Evolutionary conservation across 2,329 filamentous ascomycete genomes (phyloP).

Genomic region (Emmonsia crescens): DNA sequence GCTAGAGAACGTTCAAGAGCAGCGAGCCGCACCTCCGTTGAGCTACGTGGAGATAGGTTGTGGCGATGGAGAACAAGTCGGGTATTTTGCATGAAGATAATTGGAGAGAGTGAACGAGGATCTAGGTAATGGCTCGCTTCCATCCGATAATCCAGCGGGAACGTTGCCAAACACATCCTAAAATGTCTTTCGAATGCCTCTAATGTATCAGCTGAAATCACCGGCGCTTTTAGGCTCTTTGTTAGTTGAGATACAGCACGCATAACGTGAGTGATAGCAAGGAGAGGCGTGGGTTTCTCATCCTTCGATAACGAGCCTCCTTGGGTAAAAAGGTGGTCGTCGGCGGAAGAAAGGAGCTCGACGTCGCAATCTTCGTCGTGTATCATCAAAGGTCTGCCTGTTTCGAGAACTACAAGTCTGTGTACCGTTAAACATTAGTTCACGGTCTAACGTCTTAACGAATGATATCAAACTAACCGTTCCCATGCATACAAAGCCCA

Average conservation of each 20-base stretch:
- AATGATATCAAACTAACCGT: slow-evolving; percentile 41
- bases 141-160: slow-evolving; percentile 64
- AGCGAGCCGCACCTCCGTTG: slow-evolving; percentile 52
- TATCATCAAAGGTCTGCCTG: slow-evolving; percentile 70
- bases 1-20: slow-evolving; percentile 69
- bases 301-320: slow-evolving; percentile 32
- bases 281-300: slow-evolving; percentile 57
- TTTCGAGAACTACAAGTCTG: slow-evolving; percentile 64
- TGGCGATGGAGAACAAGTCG: slow-evolving; percentile 81
- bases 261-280: slow-evolving; percentile 71
- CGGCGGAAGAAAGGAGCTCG: slow-evolving; percentile 63
- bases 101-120: slow-evolving; percentile 60
- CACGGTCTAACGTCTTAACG: neutral
- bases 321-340: slow-evolving; percentile 57
- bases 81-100: slow-evolving; percentile 69
- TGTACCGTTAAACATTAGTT: slow-evolving; percentile 14
- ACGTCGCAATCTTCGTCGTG: slow-evolving; percentile 83
- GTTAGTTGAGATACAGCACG: slow-evolving; percentile 65
- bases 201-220: slow-evolving; percentile 56
- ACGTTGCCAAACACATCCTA: slow-evolving; percentile 58
- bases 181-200: slow-evolving; percentile 77
- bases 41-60: slow-evolving; percentile 66
- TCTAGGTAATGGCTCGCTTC: slow-evolving; percentile 58
- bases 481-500: slow-evolving; percentile 91
- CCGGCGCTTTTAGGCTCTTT: slow-evolving; percentile 56